Evolutionary conservation across 148 eudicot genomes (phyloP).

Genomic region (Fallopia convolvulus): DNA sequence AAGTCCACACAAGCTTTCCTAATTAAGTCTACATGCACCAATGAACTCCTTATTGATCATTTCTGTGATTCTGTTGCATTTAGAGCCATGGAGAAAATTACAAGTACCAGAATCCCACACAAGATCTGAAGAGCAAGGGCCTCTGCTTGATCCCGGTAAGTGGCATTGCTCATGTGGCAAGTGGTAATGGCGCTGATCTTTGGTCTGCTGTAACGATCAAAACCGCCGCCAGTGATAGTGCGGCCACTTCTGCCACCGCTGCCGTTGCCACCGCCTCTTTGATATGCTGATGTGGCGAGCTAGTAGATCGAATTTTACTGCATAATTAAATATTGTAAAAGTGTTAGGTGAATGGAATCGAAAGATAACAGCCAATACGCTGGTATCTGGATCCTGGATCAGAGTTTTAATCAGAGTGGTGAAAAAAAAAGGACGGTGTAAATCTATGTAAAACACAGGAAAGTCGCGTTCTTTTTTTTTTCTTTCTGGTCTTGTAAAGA

Average conservation of each 20-base stretch:
- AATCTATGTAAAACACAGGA: slow-evolving; percentile 9
- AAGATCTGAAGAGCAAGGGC: slow-evolving; percentile 23
- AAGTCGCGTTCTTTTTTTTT: neutral
- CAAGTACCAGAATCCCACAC: slow-evolving; percentile 9
- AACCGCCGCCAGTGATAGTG: neutral
- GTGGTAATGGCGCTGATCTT: slow-evolving; percentile 32
- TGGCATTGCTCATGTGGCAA: slow-evolving; percentile 14
- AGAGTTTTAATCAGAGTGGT: neutral
- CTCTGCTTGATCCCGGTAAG: slow-evolving; percentile 29
- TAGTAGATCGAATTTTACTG: neutral
- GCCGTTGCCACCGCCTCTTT: neutral
- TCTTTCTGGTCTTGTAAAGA: neutral
- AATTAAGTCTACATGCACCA: neutral
- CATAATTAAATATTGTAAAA: neutral
- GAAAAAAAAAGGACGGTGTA: slow-evolving; percentile 7
- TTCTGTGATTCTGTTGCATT: neutral
- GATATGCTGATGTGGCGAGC: neutral
- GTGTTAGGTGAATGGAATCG: slow-evolving; percentile 2
- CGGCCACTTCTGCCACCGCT: neutral
- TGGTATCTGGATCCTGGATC: slow-evolving; percentile 10
- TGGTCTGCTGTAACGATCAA: slow-evolving; percentile 21
- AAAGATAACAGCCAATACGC: neutral
- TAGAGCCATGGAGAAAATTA: slow-evolving; percentile 17
- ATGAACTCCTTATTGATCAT: neutral
- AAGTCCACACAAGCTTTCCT: neutral